Evolutionary conservation across 1,139 yeast genomes (phyloP).

Genomic region (Magnusiomyces starmeri): DNA sequence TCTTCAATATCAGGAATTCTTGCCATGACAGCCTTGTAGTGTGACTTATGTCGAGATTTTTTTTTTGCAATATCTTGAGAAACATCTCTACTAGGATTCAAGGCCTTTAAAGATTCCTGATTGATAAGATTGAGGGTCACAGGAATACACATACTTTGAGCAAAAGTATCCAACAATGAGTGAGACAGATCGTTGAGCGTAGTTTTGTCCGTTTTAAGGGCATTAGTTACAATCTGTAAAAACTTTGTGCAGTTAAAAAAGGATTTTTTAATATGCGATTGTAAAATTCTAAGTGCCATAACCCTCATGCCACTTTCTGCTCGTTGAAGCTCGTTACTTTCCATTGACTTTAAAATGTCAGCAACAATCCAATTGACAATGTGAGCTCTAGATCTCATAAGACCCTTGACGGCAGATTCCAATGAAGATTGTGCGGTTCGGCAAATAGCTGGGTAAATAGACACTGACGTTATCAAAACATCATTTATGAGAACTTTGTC

Average conservation of each 20-base stretch:
- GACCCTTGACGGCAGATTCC: constrained; percentile 62
- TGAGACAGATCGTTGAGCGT: constrained; percentile 27
- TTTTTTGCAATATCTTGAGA: constrained; percentile 45
- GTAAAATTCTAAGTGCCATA: constrained; percentile 29
- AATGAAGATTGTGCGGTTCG: constrained; percentile 65
- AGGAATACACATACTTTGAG: constrained; percentile 13
- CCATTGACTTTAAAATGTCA: constrained; percentile 47
- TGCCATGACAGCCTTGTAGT: constrained; percentile 16
- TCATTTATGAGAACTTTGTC: constrained; percentile 64
- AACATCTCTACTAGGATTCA: constrained; percentile 56
- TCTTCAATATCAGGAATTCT: constrained; percentile 12
- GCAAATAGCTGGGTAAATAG: constrained; percentile 64
- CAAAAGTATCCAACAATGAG: constrained; percentile 31
- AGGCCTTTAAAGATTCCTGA: constrained; percentile 39
- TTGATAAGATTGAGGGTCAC: constrained; percentile 38
- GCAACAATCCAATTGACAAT: constrained; percentile 40
- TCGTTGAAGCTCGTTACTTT: constrained; percentile 46
- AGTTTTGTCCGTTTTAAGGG: constrained; percentile 53
- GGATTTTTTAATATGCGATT: constrained; percentile 51
- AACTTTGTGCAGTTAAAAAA: constrained; percentile 45
- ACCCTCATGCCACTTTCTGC: constrained; percentile 61
- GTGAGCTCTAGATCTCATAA: constrained; percentile 52
- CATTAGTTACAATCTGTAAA: constrained; percentile 45
- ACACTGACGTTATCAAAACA: constrained; percentile 59
- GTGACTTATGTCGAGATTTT: constrained; percentile 47